A percentile compares a stretch with the other conserved stretches of the same genome.
phyloP scores from a whole-genome alignment of 1,284 basidiomycete species.

The Sporisorium iseilematis-ciliati region DNA sequence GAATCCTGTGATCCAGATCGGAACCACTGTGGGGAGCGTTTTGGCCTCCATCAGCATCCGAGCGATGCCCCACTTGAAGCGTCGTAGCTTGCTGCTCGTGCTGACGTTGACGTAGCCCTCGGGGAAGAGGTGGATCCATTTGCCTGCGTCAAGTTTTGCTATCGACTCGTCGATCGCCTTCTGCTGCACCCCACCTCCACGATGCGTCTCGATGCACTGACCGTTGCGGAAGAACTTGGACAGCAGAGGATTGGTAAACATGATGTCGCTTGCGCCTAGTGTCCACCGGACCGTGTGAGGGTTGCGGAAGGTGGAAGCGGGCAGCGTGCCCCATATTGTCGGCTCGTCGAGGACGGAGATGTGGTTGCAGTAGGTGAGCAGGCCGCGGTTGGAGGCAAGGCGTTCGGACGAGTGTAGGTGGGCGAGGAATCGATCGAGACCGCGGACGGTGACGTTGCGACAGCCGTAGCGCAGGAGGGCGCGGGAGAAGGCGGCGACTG shows the following conservation, averaged over 20 bases:
- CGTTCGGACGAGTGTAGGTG: slow-evolving; percentile 51
- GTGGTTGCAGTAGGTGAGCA: slow-evolving; percentile 67
- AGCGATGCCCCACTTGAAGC: slow-evolving; percentile 97
- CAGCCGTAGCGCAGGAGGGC: slow-evolving; percentile 54
- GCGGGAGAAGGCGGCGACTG: slow-evolving; percentile 55
- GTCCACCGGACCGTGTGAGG: slow-evolving; percentile 80
- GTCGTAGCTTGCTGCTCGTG: slow-evolving; percentile 74
- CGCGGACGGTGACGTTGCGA: slow-evolving; percentile 55
- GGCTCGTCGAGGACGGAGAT: slow-evolving; percentile 67
- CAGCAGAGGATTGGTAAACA: slow-evolving; percentile 84
- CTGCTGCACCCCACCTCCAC: slow-evolving; percentile 91
- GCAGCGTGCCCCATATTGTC: slow-evolving; percentile 60
- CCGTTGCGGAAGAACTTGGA: slow-evolving; percentile 84
- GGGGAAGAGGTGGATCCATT: slow-evolving; percentile 94
- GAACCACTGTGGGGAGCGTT: slow-evolving; percentile 80
- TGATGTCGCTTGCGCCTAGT: slow-evolving; percentile 89
- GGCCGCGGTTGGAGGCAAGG: slow-evolving; percentile 39
- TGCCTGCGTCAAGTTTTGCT: slow-evolving; percentile 80
- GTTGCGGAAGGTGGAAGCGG: slow-evolving; percentile 31
- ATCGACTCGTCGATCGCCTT: slow-evolving; percentile 85
- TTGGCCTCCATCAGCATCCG: slow-evolving; percentile 71
- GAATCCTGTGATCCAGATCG: slow-evolving; percentile 87
- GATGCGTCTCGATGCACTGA: slow-evolving; percentile 92
- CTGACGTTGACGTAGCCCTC: slow-evolving; percentile 89
- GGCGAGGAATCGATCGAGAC: slow-evolving; percentile 54